Conservation (phyloP, 768 basidiomycete genomes). For the Dioszegia crocea region DNA sequence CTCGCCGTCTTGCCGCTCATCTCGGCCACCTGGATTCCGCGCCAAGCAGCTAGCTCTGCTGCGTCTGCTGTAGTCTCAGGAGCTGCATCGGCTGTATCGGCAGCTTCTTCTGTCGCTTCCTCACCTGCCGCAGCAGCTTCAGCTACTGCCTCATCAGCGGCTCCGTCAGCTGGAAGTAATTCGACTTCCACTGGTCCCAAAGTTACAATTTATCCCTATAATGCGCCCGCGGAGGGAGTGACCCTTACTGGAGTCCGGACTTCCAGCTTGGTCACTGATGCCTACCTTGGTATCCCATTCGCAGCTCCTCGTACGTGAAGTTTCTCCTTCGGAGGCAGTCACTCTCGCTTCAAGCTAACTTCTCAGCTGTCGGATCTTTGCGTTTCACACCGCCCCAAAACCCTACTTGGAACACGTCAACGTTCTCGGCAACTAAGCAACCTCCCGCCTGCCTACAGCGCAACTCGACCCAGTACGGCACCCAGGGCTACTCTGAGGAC, state of each 20-base stretch:
- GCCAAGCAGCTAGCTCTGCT: background rate
- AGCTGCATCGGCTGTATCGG: background rate
- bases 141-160: no score
- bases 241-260: constrained; percentile 23
- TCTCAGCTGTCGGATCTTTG: constrained; percentile 28
- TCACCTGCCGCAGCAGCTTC: background rate
- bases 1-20: constrained; percentile 1
- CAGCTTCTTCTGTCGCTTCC: background rate
- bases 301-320: constrained; percentile 39
- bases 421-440: constrained; percentile 28
- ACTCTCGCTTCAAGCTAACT: background rate
- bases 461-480: background rate
- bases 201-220: constrained; percentile 32
- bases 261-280: constrained; percentile 22
- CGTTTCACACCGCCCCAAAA: constrained; percentile 34
- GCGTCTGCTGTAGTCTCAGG: background rate
- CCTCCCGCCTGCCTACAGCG: constrained; percentile 41
- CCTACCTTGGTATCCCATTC: constrained; percentile 45
- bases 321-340: background rate
- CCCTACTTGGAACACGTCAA: constrained; percentile 23
- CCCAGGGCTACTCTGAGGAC: constrained; percentile 52
- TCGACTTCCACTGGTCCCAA: constrained; percentile 13
- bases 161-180: background rate
- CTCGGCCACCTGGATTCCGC: constrained; percentile 2
- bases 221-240: constrained; percentile 17